Evolutionary conservation across 2,329 filamentous ascomycete species (phyloP).

Genomic region (Ramichloridium luteum): DNA sequence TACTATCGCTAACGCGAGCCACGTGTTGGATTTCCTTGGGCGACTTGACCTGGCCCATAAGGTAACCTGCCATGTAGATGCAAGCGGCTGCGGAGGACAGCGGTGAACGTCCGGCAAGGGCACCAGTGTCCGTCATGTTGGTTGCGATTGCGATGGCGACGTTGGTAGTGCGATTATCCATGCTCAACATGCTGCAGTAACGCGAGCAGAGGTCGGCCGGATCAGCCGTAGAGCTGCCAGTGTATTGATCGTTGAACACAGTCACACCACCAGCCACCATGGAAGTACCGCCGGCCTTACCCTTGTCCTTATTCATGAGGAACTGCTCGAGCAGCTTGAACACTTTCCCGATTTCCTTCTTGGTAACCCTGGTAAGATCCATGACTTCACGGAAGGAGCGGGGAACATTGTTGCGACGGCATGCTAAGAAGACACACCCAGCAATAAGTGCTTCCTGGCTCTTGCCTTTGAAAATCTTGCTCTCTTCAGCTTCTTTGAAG

Average conservation of each 20-base stretch:
- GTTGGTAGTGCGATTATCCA: conserved; percentile 64
- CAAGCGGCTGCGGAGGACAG: conserved; percentile 88
- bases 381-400: conserved; percentile 93
- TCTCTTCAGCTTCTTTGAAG: conserved; percentile 88
- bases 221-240: conserved; percentile 19
- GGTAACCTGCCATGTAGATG: conserved; percentile 88
- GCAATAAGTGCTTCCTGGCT: conserved; percentile 87
- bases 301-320: conserved; percentile 58
- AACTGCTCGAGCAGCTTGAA: conserved; percentile 91
- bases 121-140: conserved; percentile 62
- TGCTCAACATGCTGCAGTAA: conserved; percentile 73
- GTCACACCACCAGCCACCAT: conserved; percentile 29
- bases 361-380: conserved; percentile 80
- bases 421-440: conserved; percentile 94
- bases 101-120: conserved; percentile 83
- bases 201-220: conserved; percentile 57
- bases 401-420: conserved; percentile 73
- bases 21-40: conserved; percentile 80
- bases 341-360: conserved; percentile 93
- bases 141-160: conserved; percentile 68
- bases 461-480: conserved; percentile 90
- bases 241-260: conserved; percentile 19
- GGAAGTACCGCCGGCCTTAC: conserved; percentile 28
- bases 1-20: conserved; percentile 88
- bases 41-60: conserved; percentile 65